phyloP scores from a whole-genome alignment of 1,284 basidiomycete species.

The Pascua guehoae region DNA sequence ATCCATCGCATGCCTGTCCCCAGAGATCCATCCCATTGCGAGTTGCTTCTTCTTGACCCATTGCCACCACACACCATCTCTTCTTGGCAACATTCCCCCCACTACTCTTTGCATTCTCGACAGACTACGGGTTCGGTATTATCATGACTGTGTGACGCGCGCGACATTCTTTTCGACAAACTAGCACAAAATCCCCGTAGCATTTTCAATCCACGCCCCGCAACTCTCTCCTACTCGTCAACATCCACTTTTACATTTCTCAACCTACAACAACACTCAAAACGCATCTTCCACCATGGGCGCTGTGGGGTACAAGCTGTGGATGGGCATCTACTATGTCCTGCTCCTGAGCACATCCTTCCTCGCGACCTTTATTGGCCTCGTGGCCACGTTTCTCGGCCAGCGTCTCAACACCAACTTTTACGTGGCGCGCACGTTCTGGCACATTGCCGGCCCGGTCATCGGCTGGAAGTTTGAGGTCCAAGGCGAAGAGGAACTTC shows the following conservation, averaged over 20 bases:
- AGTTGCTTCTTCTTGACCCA: too few species aligned
- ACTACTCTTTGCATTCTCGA: not conserved
- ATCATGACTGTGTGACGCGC: conserved; percentile 1
- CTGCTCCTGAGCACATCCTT: conserved; percentile 70
- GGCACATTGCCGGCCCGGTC: conserved; percentile 63
- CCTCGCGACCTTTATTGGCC: conserved; percentile 67
- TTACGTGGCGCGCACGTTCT: conserved; percentile 82
- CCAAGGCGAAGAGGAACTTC: conserved; percentile 79
- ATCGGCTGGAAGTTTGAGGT: conserved; percentile 72
- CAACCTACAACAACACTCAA: not conserved
- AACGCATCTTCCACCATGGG: conserved; percentile 21
- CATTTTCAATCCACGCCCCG: not conserved
- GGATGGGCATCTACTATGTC: conserved; percentile 67
- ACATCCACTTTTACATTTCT: not conserved
- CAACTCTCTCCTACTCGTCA: not conserved
- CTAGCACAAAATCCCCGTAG: too few species aligned
- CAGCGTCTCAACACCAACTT: conserved; percentile 77
- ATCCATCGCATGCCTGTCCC: too few species aligned
- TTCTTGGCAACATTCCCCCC: not conserved
- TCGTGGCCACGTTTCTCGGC: conserved; percentile 67
- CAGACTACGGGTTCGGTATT: not conserved
- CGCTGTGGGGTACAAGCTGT: conserved; percentile 56
- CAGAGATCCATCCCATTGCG: too few species aligned
- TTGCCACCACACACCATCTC: not conserved
- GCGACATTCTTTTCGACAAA: not conserved